Base-by-base conservation (phyloP, 75 land plant species). In the Picea glauca region DNA sequence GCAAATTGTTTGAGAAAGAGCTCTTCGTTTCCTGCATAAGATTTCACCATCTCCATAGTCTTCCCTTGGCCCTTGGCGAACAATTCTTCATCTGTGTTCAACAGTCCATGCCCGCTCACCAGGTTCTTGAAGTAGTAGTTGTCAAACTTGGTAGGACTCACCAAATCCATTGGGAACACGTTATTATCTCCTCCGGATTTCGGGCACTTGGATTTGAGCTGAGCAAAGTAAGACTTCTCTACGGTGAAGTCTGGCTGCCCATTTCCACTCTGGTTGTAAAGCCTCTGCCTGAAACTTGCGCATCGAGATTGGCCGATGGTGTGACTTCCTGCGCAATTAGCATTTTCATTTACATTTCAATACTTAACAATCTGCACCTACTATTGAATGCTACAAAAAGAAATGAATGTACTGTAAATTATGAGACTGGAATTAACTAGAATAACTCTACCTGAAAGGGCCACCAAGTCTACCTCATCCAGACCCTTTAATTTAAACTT, bases 261-360 rank as follows among this genome's bases (percentile, higher is more conserved):
- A 30, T 85, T 90, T 70, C 91, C 96, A 23, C 84, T 58, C 40
- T 88, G 88, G 91, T 93, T 86, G 89, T 91, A 93, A 1, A 91
- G 83, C 79, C 93, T 79, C 35, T 87, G 84, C 82, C 85, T 76
- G 87, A 91, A 88, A 81, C 87, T 88, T 30, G 85, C 81, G 87
- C 96, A 94, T 20, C 87, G 76, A 13, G 94, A 58, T 21, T 83
- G 67, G 13, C 96, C 94, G 17, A 94, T 91, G n/a, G 96, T 91
- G 84, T 94, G 96, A 33, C 88, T 84, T 20, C 96, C 56, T 50
- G 56, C 12, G 56, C 9, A 46, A 46, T 46, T 6, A 46, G 9
- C 7, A 46, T 7, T 46, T 50, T 11, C 56, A 50, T 50, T 50
- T 9, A 50, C 56, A 9, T 50, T 50, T 9, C 2, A 50, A 50